A percentile compares a stretch with the other conserved stretches of the same genome.
These are phyloP conservation scores for Phyllosticta citribraziliensis DNA, from an alignment of 2,329 filamentous ascomycete genomes.

Conservation along the genomic window DNA sequence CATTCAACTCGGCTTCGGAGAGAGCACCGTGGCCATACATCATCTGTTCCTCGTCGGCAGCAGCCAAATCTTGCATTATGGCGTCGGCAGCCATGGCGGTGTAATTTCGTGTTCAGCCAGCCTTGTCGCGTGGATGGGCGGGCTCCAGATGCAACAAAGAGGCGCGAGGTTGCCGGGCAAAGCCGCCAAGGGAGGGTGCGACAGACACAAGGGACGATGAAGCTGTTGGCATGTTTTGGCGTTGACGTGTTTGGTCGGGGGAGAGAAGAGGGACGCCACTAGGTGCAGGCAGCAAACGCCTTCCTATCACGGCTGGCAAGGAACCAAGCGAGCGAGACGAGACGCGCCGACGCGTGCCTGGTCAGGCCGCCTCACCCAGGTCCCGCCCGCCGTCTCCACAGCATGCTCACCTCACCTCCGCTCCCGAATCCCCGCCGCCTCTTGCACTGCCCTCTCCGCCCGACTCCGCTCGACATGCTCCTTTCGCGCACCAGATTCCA, in stretches of 20 bases:
- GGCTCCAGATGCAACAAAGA: not conserved
- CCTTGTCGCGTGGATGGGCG: not conserved
- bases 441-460: not conserved
- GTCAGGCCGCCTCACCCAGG: not conserved
- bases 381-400: not conserved
- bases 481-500: not conserved
- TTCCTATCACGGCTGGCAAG: not conserved
- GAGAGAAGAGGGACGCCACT: not conserved
- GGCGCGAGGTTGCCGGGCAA: not conserved
- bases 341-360: not conserved
- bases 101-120: not conserved
- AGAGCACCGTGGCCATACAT: slow-evolving; percentile 38
- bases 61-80: slow-evolving; percentile 32
- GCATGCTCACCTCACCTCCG: not conserved
- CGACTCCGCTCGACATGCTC: not conserved
- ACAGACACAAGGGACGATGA: not conserved
- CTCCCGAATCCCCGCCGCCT: not conserved
- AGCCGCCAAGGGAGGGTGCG: not conserved
- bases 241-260: not conserved
- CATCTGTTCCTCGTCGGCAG: slow-evolving; percentile 36
- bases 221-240: not conserved
- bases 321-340: not conserved
- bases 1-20: slow-evolving; percentile 39
- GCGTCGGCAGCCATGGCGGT: not conserved
- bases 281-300: not conserved